Percentiles rank a stretch among this genome's conserved stretches.
Conservation (phyloP, 2,329 filamentous ascomycete species). For the Keithomyces neogunnii region DNA sequence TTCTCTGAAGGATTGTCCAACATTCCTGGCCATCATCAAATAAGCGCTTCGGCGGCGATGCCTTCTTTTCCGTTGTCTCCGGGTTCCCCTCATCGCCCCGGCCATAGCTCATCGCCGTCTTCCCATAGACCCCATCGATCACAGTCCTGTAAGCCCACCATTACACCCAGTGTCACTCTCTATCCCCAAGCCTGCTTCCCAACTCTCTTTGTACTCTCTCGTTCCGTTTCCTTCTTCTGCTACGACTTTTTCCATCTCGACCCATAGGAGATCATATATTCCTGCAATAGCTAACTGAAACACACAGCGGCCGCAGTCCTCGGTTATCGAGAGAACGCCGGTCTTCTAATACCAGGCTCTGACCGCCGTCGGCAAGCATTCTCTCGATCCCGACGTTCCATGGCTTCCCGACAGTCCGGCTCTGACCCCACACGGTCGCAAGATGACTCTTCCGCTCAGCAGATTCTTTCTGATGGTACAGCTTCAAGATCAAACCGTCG, state of each 20-base stretch:
- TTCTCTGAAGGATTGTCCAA: slow-evolving; percentile 12
- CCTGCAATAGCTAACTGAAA: background rate
- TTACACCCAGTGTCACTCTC: too few species aligned
- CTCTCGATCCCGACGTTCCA: slow-evolving; percentile 18
- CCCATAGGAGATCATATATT: background rate
- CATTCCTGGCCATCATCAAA: slow-evolving; percentile 10
- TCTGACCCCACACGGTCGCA: slow-evolving; percentile 15
- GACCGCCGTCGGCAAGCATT: slow-evolving; percentile 18
- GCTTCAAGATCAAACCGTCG: slow-evolving; percentile 1
- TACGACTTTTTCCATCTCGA: background rate
- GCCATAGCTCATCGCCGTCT: slow-evolving; percentile 1
- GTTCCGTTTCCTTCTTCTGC: background rate
- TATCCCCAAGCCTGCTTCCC: too few species aligned
- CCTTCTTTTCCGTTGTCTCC: slow-evolving; percentile 10
- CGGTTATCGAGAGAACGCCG: background rate
- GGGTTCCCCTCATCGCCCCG: slow-evolving; percentile 4
- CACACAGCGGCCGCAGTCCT: background rate
- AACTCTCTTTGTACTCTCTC: background rate
- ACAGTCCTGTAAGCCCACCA: slow-evolving; percentile 4
- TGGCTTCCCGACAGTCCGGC: slow-evolving; percentile 13
- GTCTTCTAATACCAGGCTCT: slow-evolving; percentile 12
- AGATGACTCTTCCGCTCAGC: slow-evolving; percentile 10
- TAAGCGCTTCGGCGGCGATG: slow-evolving; percentile 9
- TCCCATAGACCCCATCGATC: slow-evolving; percentile 2
- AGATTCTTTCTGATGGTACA: background rate